Evolutionary conservation across 2,329 filamentous ascomycete genomes (phyloP), one percentile per base, ranked within the genome.

Genomic region (Exophiala sp.): DNA sequence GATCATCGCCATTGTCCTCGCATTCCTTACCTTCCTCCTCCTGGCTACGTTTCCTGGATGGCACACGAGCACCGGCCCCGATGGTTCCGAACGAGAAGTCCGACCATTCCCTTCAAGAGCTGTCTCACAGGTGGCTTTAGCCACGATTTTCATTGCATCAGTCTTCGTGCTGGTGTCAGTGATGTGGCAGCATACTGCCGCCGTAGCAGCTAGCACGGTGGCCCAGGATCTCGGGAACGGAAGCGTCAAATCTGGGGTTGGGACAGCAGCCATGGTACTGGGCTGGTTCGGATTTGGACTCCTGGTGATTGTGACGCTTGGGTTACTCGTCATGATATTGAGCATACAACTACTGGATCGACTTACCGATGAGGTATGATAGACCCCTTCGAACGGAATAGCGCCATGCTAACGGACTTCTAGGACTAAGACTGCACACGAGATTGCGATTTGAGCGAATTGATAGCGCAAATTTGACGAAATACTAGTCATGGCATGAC

Each of bases 211-310:
- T 18, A 89, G 88, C 53, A 86, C 94, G 58, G 90, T 98, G 58
- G 88, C 90, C 1, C 87, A 95, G 74, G 89, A 95, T 64, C 80
- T 96, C 59, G 90, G 85, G 29, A 96, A 96, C 67, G 90, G 90
- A 37, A 87, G 83, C 58, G 87, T 96, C 50, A 82, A 78, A 66
- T 88, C 84, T 49, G 90, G 90, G 27, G 88, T 96, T 10, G 90
- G 90, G n/a, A 90, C 88, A 42, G 87, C 85, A 32, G 91, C 93
- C 49, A 97, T 98, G 88, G 87, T 96, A 14, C 77, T 98, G 64
- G 93, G 93, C 52, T 98, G 93, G 93, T 97, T 98, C 70, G 87
- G 88, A 35, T 97, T 98, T 65, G 85, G 87, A 18, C 70, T 97
- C 46, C 77, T 98, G 58, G 95, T 98, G 62, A 85, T 97, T 55